Base-by-base conservation (phyloP, 139 green algal species). In the Chlamydomonas incerta region DNA sequence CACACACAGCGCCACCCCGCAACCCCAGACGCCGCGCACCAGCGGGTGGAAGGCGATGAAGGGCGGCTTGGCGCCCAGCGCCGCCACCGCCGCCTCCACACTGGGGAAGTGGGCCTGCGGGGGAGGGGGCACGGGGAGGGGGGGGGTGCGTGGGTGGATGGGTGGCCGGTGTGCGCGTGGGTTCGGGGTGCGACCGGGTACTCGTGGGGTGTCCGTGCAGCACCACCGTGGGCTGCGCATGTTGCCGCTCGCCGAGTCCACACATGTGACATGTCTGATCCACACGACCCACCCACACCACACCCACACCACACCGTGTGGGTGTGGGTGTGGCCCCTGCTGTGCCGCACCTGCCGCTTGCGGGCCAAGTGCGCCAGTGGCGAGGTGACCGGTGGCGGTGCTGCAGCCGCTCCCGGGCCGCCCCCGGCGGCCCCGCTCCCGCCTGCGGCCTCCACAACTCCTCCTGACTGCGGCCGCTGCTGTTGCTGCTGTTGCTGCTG, bases 11-110 rank as follows among this genome's bases (percentile, higher is more conserved):
- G 6, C 55, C 55, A 20, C 5, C 73, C 20, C 29, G 52, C 41
- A 29, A 8, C 26, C 20, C 31, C n/a, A 5, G n/a, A 28, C 26
- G 4, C n/a, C 15, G 5, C 62, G 15, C 4, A 83, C 77, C 77
- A 67, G 41, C n/a, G 46, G 77, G 65, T 83, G 41, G 55, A 82
- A 86, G 37, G 60, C 21, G 34, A n/a, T 76, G 76, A 86, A 90
- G 34, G 87, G 81, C 62, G 74, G 68, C 63, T 88, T 88, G 62
- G 74, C 21, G 0, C 72, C 74, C 31, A 90, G 76, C 4, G 50
- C 23, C 1, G 47, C 28, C n/a, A 52, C 37, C 8, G 87, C 87
- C 2, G 34, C 81, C 31, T 55, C 67, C 58, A 63, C 24, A 20
- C 57, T 86, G 37, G 75, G 34, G 35, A 68, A 90, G 1, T 4